phyloP scores from a whole-genome alignment of 2,329 filamentous ascomycete genomes.

The Aplosporella prunicola region DNA sequence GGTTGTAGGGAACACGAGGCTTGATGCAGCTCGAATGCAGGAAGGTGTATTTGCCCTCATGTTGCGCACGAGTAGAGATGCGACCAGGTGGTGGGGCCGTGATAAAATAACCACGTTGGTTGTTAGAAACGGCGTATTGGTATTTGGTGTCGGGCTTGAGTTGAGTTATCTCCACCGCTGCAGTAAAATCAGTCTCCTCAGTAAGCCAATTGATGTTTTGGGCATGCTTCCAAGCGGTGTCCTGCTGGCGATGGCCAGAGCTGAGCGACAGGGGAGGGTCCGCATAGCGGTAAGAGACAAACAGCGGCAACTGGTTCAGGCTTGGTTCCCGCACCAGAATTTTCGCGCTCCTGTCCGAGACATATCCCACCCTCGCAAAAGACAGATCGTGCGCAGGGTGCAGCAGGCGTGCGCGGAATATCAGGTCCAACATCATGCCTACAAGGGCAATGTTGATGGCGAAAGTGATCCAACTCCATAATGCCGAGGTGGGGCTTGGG shows the following conservation, averaged over 20 bases:
- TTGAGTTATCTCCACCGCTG: conserved; percentile 56
- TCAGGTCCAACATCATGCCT: conserved; percentile 62
- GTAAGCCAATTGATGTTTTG: conserved; percentile 56
- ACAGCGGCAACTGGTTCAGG: conserved; percentile 62
- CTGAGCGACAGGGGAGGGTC: conserved; percentile 36
- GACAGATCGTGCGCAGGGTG: conserved; percentile 67
- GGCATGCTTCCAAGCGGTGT: conserved; percentile 57
- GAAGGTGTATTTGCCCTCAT: conserved; percentile 72
- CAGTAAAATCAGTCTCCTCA: conserved; percentile 75
- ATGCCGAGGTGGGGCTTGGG: conserved; percentile 60
- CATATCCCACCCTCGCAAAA: conserved; percentile 79
- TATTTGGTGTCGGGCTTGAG: conserved; percentile 65
- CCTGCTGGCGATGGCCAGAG: conserved; percentile 41
- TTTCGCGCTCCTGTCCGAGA: conserved; percentile 70
- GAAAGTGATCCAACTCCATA: conserved; percentile 59
- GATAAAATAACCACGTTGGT: conserved; percentile 72
- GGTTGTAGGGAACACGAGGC: conserved; percentile 79
- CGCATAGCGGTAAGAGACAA: conserved; percentile 49
- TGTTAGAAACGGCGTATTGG: conserved; percentile 78
- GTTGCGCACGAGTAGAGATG: conserved; percentile 41
- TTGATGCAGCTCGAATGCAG: conserved; percentile 90
- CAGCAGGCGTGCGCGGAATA: conserved; percentile 62
- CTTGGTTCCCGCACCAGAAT: conserved; percentile 81
- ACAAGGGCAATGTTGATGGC: conserved; percentile 63
- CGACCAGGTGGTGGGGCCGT: conserved; percentile 64